Evolutionary conservation across 2,329 filamentous ascomycete genomes (phyloP).

Genomic region (Curvularia hawaiiensis): DNA sequence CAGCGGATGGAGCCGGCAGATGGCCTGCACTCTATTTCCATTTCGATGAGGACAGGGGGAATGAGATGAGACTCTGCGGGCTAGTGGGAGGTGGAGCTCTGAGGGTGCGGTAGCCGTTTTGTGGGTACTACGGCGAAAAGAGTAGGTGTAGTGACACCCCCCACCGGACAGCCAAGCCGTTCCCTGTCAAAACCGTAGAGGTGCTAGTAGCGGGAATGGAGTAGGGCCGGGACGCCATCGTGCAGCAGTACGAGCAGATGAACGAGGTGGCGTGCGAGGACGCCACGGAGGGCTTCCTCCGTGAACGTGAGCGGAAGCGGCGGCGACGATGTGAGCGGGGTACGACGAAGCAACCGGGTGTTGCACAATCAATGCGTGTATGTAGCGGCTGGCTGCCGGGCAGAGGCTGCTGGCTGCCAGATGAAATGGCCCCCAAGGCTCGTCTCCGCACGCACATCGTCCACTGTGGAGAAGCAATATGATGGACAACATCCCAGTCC

Average conservation of each 20-base stretch:
- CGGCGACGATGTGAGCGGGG: neutral
- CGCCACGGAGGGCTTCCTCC: neutral
- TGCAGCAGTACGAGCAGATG: neutral
- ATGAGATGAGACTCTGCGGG: neutral
- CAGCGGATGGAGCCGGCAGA: conserved; percentile 26
- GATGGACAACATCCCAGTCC: neutral
- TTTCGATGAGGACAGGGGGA: neutral
- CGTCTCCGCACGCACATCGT: neutral
- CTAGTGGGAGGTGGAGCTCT: neutral
- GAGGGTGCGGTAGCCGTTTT: conserved; percentile 2
- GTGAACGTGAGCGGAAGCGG: neutral
- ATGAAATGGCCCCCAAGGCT: neutral
- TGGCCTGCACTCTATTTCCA: conserved; percentile 2
- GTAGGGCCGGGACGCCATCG: neutral
- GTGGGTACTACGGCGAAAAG: neutral
- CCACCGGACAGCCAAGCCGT: neutral
- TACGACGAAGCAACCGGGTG: neutral
- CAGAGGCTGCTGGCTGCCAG: neutral
- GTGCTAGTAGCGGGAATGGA: neutral
- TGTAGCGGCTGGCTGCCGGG: neutral
- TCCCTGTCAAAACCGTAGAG: neutral
- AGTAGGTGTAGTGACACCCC: neutral
- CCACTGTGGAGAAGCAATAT: neutral
- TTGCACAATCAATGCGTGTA: neutral
- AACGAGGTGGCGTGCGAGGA: conserved; percentile 1